Conservation (phyloP, 148 eudicot species). For the Oxyria digyna region DNA sequence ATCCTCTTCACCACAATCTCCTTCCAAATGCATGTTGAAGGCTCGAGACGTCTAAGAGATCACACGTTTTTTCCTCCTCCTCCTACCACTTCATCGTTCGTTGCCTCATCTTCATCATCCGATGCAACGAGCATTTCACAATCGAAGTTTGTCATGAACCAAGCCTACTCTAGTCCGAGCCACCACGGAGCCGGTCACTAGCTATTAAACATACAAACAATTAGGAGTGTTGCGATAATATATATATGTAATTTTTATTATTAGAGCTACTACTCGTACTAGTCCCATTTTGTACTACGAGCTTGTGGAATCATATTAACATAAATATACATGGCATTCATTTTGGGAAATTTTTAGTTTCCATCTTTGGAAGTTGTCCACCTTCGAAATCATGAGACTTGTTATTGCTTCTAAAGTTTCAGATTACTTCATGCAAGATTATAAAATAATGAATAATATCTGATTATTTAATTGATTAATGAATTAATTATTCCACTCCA, state of each 20-base stretch:
- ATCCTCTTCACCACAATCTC: neutral
- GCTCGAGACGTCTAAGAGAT: neutral
- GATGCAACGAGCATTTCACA: neutral
- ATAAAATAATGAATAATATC: too few relatives aligned
- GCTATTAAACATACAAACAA: neutral
- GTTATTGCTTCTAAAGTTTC: too few relatives aligned
- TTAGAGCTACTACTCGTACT: too few relatives aligned
- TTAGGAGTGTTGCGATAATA: neutral
- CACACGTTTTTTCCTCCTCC: neutral
- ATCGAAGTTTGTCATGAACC: neutral
- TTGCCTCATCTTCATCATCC: neutral
- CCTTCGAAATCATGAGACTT: neutral
- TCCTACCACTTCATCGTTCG: neutral
- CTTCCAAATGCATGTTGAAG: neutral
- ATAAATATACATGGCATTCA: neutral
- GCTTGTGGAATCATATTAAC: neutral
- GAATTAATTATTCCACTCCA: too few relatives aligned
- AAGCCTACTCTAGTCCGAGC: conserved; percentile 6
- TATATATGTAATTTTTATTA: neutral
- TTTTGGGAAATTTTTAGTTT: neutral
- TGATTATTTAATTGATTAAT: too few relatives aligned
- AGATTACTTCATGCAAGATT: too few relatives aligned
- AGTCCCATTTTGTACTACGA: neutral
- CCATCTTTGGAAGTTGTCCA: neutral
- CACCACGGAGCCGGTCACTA: conserved; percentile 8